Evolutionary conservation across 805 yeast species (phyloP).

Genomic region (Pichia heedii): DNA sequence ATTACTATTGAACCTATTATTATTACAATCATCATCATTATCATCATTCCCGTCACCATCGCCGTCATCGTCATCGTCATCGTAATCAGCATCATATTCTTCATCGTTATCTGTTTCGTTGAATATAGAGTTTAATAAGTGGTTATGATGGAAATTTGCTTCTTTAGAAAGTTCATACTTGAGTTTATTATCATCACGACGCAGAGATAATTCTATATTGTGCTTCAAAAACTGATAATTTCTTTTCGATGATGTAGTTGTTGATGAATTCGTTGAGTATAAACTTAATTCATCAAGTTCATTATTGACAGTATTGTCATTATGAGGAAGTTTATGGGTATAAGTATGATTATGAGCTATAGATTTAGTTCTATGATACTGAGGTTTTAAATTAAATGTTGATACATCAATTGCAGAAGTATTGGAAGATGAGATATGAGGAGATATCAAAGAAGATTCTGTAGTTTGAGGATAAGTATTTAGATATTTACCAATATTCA

Average conservation of each 20-base stretch:
- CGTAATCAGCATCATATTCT: slow-evolving; percentile 22
- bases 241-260: no score
- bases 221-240: no score
- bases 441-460: no score
- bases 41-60: not conserved
- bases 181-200: slow-evolving; percentile 6
- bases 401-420: no score
- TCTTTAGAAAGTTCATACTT: slow-evolving; percentile 12
- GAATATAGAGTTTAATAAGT: not conserved
- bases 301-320: no score
- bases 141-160: slow-evolving; percentile 13
- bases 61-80: slow-evolving; percentile 17
- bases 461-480: no score
- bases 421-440: no score
- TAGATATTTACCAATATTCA: no score
- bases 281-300: no score
- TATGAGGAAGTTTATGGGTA: not conserved
- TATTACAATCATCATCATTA: not conserved
- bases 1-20: not conserved
- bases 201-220: slow-evolving; percentile 21
- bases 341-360: not conserved
- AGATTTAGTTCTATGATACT: not conserved
- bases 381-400: no score
- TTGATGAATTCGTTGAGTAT: no score
- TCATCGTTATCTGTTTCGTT: slow-evolving; percentile 12